Evolutionary conservation across 106 monocot species (phyloP), one percentile per base, ranked within the genome.

Genomic region (Platanthera guangdongensis): DNA sequence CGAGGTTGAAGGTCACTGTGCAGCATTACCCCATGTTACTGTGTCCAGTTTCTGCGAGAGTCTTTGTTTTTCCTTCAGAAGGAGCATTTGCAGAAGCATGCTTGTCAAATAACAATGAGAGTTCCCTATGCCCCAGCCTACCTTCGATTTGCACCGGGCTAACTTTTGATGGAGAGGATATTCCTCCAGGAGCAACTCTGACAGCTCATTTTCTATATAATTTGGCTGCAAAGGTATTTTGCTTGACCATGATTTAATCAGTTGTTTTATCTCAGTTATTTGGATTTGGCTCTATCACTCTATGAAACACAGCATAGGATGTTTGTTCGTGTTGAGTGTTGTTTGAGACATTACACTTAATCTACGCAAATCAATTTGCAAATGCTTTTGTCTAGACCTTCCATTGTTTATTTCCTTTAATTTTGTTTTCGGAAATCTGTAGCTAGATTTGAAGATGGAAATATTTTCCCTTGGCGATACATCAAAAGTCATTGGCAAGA

Each of bases 391-490:
- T 49, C 48, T 46, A 5, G 16, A 9, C 18, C 72, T 51, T 51
- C 25, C 18, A 57, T 22, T 47, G 7, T 75, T n/a, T 67, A 9
- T 45, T 67, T 55, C 45, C 52, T 51, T 59, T 52, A 57, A 21
- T 52, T 72, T 21, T 81, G 46, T 69, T 16, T 63, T 68, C 7
- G 50, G 50, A 85, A 79, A 53, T 81, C 16, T 80, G 65, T 28
- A 99, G 97, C 84, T 99, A 92, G 99, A 99, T 84, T 71, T 99
- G 76, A 99, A 94, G 88, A 59, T 99, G 79, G 99, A 99, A 79
- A 92, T 94, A 80, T 99, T 94, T 79, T 99, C 99, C 63, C 71
- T 99, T 50, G 99, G 99, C 51, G 94, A 88, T 78, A 81, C 89
- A 48, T 94, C 99, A 63, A 94, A 85, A 81, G 74, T 64, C 75